These are phyloP conservation scores for Simplicillium sp. DNA, from an alignment of 2,329 filamentous ascomycete species.

Conservation along the genomic window DNA sequence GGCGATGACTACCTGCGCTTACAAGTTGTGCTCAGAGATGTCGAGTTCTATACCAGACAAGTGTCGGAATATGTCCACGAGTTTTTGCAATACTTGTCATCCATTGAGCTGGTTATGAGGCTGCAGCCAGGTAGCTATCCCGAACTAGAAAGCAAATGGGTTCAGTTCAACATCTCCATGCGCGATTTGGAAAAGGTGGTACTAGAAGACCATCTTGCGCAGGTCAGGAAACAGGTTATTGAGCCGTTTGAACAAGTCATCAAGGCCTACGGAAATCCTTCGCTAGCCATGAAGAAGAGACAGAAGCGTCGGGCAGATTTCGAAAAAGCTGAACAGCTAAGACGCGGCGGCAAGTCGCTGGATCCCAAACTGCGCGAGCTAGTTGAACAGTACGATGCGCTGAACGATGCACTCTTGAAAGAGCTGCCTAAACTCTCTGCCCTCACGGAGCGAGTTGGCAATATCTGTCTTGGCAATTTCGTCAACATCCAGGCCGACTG, in stretches of 20 bases:
- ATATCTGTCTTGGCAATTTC: slow-evolving; percentile 74
- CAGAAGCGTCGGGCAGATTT: slow-evolving; percentile 88
- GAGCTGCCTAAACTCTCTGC: slow-evolving; percentile 79
- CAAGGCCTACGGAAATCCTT: slow-evolving; percentile 72
- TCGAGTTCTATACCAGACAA: slow-evolving; percentile 86
- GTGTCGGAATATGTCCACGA: slow-evolving; percentile 71
- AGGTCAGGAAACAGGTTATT: slow-evolving; percentile 74
- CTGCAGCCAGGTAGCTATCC: slow-evolving; percentile 63
- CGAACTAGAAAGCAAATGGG: slow-evolving; percentile 90
- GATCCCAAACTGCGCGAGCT: slow-evolving; percentile 79
- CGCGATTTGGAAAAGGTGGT: slow-evolving; percentile 77
- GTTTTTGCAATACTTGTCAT: slow-evolving; percentile 70
- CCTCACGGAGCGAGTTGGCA: slow-evolving; percentile 74
- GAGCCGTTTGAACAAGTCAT: slow-evolving; percentile 74
- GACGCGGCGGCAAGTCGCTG: slow-evolving; percentile 72
- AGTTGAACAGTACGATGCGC: slow-evolving; percentile 79
- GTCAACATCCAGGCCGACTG: slow-evolving; percentile 76
- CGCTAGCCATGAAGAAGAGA: slow-evolving; percentile 86
- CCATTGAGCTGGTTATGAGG: slow-evolving; percentile 75
- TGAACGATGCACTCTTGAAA: slow-evolving; percentile 89
- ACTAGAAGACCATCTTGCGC: slow-evolving; percentile 68
- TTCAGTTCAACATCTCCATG: slow-evolving; percentile 79
- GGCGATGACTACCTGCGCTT: slow-evolving; percentile 86
- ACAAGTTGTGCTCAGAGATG: slow-evolving; percentile 85
- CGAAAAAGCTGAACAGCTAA: slow-evolving; percentile 68